Conservation (phyloP, 352 stramenopile genomes). For the Phytopythium montanum region DNA sequence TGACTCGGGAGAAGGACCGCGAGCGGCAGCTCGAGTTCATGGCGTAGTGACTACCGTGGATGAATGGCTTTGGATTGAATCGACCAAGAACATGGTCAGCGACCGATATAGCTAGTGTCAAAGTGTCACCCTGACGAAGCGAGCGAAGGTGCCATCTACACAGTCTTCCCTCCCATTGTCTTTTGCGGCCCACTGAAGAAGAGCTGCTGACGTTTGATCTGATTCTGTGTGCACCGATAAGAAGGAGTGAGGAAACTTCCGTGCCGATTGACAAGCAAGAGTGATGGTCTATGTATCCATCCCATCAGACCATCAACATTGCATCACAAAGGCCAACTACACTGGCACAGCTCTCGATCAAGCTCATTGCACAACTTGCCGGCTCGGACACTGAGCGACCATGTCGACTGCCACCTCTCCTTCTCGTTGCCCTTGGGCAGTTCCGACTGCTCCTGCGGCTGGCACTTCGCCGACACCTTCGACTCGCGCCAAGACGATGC, state of each 20-base stretch:
- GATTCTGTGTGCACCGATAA: not conserved
- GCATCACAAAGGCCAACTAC: not conserved
- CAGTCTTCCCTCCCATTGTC: too few species aligned
- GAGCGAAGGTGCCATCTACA: too few species aligned
- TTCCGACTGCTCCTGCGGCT: not conserved
- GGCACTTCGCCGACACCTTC: not conserved
- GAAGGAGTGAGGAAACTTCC: not conserved
- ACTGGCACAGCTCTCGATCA: not conserved
- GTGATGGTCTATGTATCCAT: not conserved
- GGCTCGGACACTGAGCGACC: not conserved
- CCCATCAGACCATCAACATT: not conserved
- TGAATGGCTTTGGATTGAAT: too few species aligned
- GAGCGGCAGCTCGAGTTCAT: too few species aligned
- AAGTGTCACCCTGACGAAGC: too few species aligned
- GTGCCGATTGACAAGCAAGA: not conserved
- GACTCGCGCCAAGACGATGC: conserved; percentile 18
- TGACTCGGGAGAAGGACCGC: too few species aligned
- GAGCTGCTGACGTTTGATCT: too few species aligned
- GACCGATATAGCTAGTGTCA: too few species aligned
- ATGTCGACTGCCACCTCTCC: not conserved
- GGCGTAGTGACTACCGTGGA: too few species aligned
- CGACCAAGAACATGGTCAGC: too few species aligned
- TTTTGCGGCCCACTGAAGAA: too few species aligned
- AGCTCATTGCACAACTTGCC: not conserved
- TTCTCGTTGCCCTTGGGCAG: not conserved